These are phyloP conservation scores for Aspergillus sp. DNA, from an alignment of 2,329 filamentous ascomycete species.

Conservation along the genomic window DNA sequence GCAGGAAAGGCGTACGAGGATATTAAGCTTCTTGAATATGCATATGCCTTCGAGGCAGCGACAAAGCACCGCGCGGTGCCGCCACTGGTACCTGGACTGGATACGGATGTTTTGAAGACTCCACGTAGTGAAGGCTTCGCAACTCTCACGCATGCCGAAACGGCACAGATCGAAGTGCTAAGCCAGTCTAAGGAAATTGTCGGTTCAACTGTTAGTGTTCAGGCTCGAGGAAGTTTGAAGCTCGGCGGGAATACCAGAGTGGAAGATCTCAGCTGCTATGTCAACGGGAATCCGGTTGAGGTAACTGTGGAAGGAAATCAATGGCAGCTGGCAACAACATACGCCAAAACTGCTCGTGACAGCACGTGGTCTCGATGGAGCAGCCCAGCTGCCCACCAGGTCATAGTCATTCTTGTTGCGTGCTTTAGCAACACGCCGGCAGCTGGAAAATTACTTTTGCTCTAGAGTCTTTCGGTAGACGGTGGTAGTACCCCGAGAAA, in stretches of 20 bases:
- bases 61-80: conserved; percentile 23
- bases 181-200: conserved; percentile 11
- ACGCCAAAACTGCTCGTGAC: conserved; percentile 26
- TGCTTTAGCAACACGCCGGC: conserved; percentile 7
- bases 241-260: conserved; percentile 10
- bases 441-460: conserved; percentile 24
- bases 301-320: conserved; percentile 11
- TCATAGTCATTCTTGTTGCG: conserved; percentile 24
- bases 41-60: conserved; percentile 26
- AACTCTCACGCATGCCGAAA: not conserved
- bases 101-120: conserved; percentile 22
- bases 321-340: conserved; percentile 21
- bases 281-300: conserved; percentile 24
- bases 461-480: conserved; percentile 11
- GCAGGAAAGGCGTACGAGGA: conserved; percentile 52
- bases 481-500: not conserved
- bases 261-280: conserved; percentile 15
- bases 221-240: conserved; percentile 5
- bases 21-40: conserved; percentile 25
- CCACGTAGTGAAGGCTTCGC: not conserved
- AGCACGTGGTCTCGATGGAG: conserved; percentile 25
- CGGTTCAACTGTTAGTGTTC: conserved; percentile 8
- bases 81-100: conserved; percentile 20
- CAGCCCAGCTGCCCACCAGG: conserved; percentile 26
- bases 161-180: conserved; percentile 2